phyloP scores from a whole-genome alignment of 202 grass and related monocot genomes.

The Schoenoplectus tabernaemontani region DNA sequence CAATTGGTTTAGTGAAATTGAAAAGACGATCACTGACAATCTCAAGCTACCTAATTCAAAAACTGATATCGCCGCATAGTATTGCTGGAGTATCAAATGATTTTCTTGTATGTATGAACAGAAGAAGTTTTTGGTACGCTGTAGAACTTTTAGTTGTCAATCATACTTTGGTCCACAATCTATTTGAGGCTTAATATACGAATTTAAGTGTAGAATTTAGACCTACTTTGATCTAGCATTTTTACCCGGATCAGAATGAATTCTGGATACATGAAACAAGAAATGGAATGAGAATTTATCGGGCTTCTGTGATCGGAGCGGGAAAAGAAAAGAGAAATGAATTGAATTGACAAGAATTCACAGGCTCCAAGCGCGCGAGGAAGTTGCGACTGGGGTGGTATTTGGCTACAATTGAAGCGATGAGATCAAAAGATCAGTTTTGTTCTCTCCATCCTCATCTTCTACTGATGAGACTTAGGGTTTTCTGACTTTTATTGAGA shows the following conservation, averaged over 20 bases:
- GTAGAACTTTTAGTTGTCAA: background rate
- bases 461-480: too few species aligned
- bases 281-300: too few species aligned
- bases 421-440: too few species aligned
- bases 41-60: background rate
- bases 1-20: constrained; percentile 12
- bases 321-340: too few species aligned
- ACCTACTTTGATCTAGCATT: background rate
- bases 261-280: too few species aligned
- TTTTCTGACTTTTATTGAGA: too few species aligned
- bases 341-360: too few species aligned
- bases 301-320: too few species aligned
- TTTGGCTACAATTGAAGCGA: too few species aligned
- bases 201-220: background rate
- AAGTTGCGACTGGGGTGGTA: too few species aligned
- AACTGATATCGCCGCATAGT: background rate
- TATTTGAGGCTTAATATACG: background rate
- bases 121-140: background rate
- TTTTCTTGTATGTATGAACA: background rate
- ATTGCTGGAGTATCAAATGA: background rate
- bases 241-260: background rate
- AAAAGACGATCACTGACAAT: background rate
- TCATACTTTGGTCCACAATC: background rate
- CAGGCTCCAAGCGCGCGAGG: too few species aligned
- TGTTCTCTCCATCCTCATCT: too few species aligned